phyloP scores from a whole-genome alignment of 768 basidiomycete species.

The Gautieria morchelliformis region DNA sequence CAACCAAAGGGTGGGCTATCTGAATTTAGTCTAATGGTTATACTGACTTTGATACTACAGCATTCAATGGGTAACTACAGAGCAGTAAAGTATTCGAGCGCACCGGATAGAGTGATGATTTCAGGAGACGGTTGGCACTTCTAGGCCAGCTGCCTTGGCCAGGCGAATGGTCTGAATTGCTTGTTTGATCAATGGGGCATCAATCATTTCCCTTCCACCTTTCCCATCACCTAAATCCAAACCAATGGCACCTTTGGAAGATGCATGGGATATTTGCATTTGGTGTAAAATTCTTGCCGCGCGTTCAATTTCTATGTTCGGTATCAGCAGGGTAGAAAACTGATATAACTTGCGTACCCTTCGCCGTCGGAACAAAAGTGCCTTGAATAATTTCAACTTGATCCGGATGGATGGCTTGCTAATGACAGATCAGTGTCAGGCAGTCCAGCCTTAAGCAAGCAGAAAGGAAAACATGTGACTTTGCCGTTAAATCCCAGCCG shows the following conservation, averaged over 20 bases:
- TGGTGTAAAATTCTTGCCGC: slow-evolving; percentile 62
- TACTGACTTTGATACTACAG: no score
- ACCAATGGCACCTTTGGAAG: slow-evolving; percentile 58
- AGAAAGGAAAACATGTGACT: slow-evolving; percentile 26
- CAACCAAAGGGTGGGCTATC: no score
- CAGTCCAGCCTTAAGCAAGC: background rate
- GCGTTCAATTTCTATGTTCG: slow-evolving; percentile 54
- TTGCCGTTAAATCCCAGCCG: slow-evolving; percentile 89
- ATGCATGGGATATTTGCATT: slow-evolving; percentile 19
- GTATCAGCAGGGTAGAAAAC: background rate
- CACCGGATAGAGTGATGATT: background rate
- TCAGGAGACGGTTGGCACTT: slow-evolving; percentile 33
- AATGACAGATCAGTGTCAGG: background rate
- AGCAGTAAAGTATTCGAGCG: no score
- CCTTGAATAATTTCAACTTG: slow-evolving; percentile 73
- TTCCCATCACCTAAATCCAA: slow-evolving; percentile 43
- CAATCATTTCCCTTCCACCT: slow-evolving; percentile 69
- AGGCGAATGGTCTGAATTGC: slow-evolving; percentile 42
- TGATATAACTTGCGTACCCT: slow-evolving; percentile 36
- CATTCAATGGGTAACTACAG: no score
- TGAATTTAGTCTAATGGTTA: no score
- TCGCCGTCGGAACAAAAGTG: slow-evolving; percentile 64
- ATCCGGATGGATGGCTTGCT: slow-evolving; percentile 93
- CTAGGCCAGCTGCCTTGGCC: slow-evolving; percentile 45
- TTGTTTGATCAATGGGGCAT: slow-evolving; percentile 87